Evolutionary conservation across 192 early-diverging fungal species (phyloP).

Genomic region (Mortierella alpina): DNA sequence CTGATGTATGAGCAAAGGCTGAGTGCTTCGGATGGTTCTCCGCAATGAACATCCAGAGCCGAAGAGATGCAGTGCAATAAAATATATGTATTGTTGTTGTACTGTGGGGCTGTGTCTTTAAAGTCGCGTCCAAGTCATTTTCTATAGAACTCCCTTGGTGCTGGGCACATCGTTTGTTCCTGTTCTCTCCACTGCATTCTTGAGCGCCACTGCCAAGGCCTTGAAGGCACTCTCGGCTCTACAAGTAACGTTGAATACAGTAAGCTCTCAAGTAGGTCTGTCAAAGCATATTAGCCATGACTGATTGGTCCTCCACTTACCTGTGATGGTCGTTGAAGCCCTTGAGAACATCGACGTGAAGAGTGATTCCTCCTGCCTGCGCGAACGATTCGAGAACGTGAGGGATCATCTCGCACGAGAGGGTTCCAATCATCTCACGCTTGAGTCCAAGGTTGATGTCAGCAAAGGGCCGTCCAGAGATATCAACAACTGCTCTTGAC

Average conservation of each 20-base stretch:
- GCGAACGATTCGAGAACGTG: slow-evolving; percentile 96
- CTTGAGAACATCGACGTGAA: slow-evolving; percentile 96
- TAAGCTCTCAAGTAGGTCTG: slow-evolving; percentile 3
- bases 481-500: slow-evolving; percentile 94
- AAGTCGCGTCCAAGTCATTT: background rate
- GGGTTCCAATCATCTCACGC: slow-evolving; percentile 88
- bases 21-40: too few species aligned
- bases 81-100: background rate
- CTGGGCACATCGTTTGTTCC: slow-evolving; percentile 92
- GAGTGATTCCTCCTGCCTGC: slow-evolving; percentile 88
- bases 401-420: slow-evolving; percentile 99
- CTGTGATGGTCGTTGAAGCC: slow-evolving; percentile 98
- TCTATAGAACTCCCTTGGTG: slow-evolving; percentile 91
- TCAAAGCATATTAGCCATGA: background rate
- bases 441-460: slow-evolving; percentile 88
- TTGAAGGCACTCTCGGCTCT: slow-evolving; percentile 98
- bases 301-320: slow-evolving; percentile 58
- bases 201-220: slow-evolving; percentile 93
- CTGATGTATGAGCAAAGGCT: background rate
- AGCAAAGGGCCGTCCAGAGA: slow-evolving; percentile 93
- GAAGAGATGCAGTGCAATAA: background rate
- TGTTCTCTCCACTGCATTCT: slow-evolving; percentile 86
- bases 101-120: background rate
- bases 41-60: background rate
- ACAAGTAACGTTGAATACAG: slow-evolving; percentile 10